These are phyloP conservation scores for Penicillium sp. DNA, from an alignment of 2,329 filamentous ascomycete genomes.

Conservation along the genomic window DNA sequence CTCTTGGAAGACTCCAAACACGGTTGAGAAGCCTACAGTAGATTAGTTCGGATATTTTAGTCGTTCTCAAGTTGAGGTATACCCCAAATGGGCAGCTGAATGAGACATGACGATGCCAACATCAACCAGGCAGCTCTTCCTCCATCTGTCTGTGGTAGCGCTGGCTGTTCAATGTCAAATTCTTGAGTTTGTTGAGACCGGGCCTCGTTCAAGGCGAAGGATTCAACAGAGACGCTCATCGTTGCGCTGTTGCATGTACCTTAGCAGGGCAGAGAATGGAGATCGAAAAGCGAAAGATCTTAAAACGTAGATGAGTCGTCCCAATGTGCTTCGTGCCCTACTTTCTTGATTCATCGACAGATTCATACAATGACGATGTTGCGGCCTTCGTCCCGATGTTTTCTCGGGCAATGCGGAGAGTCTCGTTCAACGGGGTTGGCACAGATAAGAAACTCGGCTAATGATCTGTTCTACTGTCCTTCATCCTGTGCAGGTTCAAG, in stretches of 20 bases:
- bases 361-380: not conserved
- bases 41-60: not conserved
- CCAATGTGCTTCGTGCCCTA: not conserved
- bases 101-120: constrained; percentile 50
- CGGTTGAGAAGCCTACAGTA: constrained; percentile 22
- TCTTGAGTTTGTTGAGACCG: not conserved
- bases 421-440: not conserved
- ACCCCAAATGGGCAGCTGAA: constrained; percentile 57
- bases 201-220: constrained; percentile 1
- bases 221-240: constrained; percentile 11
- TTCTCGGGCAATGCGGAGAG: not conserved
- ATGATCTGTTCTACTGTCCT: not conserved
- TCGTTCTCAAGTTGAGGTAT: constrained; percentile 7
- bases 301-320: not conserved
- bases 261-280: not conserved
- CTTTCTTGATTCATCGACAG: constrained; percentile 4
- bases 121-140: constrained; percentile 55
- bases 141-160: constrained; percentile 48
- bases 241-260: not conserved
- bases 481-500: not conserved
- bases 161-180: constrained; percentile 26
- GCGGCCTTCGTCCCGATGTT: not conserved
- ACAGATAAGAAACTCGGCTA: not conserved
- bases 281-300: not conserved
- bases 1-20: constrained; percentile 43